phyloP scores from a whole-genome alignment of 345 rosid species.

The Balakata baccata region DNA sequence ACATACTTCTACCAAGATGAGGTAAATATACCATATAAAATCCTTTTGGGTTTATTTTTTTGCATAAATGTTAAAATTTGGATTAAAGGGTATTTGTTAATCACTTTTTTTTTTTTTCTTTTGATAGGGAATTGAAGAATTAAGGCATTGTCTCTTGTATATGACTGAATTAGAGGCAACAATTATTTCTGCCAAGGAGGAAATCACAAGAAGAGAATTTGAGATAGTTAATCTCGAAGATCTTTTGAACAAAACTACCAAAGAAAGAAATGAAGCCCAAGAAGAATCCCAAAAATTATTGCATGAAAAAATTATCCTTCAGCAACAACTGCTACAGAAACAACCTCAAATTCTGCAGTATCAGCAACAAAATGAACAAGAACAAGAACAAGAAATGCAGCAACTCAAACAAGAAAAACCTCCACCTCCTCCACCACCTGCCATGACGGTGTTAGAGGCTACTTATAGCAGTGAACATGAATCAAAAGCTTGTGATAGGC shows the following conservation, averaged over 20 bases:
- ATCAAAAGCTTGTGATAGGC: neutral
- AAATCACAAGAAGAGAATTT: conserved; percentile 40
- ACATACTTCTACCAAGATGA: conserved; percentile 35
- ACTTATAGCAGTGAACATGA: conserved; percentile 39
- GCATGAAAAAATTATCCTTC: conserved; percentile 33
- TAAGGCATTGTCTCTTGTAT: conserved; percentile 38
- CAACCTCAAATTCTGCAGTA: neutral
- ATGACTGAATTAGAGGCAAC: conserved; percentile 49
- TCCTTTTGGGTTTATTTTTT: neutral
- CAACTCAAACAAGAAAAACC: conserved; percentile 21
- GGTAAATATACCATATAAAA: conserved; percentile 17
- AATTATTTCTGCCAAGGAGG: conserved; percentile 46
- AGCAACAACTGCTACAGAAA: conserved; percentile 23
- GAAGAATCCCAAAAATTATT: conserved; percentile 32
- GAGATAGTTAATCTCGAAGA: conserved; percentile 45
- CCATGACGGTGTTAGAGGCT: neutral
- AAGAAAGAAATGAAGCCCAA: conserved; percentile 49
- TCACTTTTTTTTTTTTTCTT: neutral
- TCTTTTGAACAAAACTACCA: conserved; percentile 29
- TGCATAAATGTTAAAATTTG: neutral
- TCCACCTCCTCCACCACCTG: conserved; percentile 2
- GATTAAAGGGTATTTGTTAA: neutral
- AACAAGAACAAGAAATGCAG: conserved; percentile 18
- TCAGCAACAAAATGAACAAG: conserved; percentile 8
- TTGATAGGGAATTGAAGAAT: conserved; percentile 49